These are phyloP conservation scores for Alternaria alternata DNA, from an alignment of 2,329 filamentous ascomycete species.

Conservation along the genomic window DNA sequence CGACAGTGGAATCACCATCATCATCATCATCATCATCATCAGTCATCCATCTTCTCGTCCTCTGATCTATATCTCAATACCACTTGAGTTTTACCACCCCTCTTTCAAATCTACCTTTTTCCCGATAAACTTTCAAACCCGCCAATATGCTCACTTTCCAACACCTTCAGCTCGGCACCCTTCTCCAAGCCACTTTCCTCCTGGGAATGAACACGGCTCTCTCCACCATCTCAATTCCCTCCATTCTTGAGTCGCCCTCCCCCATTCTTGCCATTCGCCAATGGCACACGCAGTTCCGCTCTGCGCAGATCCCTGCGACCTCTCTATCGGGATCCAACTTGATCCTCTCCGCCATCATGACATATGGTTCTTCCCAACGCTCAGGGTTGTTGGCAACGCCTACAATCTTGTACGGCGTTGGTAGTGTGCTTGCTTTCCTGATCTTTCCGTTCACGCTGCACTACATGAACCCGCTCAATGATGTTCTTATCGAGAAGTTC, in stretches of 20 bases:
- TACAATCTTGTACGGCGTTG: background rate
- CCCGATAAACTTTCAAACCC: background rate
- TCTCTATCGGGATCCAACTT: background rate
- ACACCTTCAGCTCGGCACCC: constrained; percentile 1
- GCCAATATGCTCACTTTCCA: constrained; percentile 1
- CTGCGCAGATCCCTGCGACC: constrained; percentile 1
- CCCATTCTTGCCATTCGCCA: constrained; percentile 5
- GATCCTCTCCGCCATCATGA: background rate
- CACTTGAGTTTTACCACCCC: background rate
- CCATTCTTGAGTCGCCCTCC: background rate
- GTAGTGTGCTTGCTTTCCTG: constrained; percentile 1
- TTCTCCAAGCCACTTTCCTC: constrained; percentile 9
- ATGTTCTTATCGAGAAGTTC: constrained; percentile 2
- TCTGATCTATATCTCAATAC: background rate
- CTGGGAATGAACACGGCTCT: constrained; percentile 1
- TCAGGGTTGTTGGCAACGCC: background rate
- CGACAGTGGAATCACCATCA: background rate
- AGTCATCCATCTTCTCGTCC: background rate
- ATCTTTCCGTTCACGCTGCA: constrained; percentile 8
- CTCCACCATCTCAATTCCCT: background rate
- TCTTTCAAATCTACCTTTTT: background rate
- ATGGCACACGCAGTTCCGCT: constrained; percentile 8
- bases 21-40: background rate
- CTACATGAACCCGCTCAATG: constrained; percentile 3
- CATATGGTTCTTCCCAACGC: background rate